phyloP scores from a whole-genome alignment of 2,329 filamentous ascomycete species.

The Scedosporium apiospermum region DNA sequence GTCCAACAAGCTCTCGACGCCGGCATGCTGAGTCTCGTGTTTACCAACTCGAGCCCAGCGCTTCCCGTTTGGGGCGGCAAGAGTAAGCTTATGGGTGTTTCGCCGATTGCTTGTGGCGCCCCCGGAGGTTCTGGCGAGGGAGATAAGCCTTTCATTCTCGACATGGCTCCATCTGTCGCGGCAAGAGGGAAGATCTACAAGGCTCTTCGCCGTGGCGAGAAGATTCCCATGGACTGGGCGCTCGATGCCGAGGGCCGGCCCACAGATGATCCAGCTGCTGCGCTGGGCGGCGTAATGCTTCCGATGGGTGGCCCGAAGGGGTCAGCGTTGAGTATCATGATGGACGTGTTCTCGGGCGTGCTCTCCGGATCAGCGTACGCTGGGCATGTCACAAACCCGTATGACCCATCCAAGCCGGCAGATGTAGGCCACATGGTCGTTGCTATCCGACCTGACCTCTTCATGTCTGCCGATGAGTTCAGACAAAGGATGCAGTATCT shows the following conservation, averaged over 20 bases:
- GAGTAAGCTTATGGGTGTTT: slow-evolving; percentile 62
- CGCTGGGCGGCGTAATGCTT: slow-evolving; percentile 70
- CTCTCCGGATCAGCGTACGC: slow-evolving; percentile 71
- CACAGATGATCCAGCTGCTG: slow-evolving; percentile 63
- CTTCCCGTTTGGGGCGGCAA: slow-evolving; percentile 62
- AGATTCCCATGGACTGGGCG: slow-evolving; percentile 66
- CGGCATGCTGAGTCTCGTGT: slow-evolving; percentile 60
- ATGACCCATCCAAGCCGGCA: slow-evolving; percentile 58
- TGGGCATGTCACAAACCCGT: slow-evolving; percentile 66
- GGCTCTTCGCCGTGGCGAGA: slow-evolving; percentile 55
- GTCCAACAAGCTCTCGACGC: slow-evolving; percentile 69
- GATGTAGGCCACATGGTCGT: slow-evolving; percentile 69
- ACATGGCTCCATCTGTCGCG: slow-evolving; percentile 63
- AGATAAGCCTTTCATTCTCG: slow-evolving; percentile 53
- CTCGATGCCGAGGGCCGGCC: slow-evolving; percentile 58
- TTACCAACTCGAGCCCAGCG: slow-evolving; percentile 64
- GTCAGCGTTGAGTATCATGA: slow-evolving; percentile 69
- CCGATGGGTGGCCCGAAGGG: slow-evolving; percentile 83
- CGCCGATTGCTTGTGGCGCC: slow-evolving; percentile 66
- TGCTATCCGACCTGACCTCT: slow-evolving; percentile 65
- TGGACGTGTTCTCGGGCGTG: slow-evolving; percentile 80
- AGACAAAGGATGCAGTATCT: slow-evolving; percentile 48
- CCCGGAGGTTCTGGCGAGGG: slow-evolving; percentile 40
- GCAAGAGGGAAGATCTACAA: slow-evolving; percentile 67
- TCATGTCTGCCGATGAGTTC: slow-evolving; percentile 63